Conservation (phyloP, 768 basidiomycete species). For the Infundibulicybe gibba region DNA sequence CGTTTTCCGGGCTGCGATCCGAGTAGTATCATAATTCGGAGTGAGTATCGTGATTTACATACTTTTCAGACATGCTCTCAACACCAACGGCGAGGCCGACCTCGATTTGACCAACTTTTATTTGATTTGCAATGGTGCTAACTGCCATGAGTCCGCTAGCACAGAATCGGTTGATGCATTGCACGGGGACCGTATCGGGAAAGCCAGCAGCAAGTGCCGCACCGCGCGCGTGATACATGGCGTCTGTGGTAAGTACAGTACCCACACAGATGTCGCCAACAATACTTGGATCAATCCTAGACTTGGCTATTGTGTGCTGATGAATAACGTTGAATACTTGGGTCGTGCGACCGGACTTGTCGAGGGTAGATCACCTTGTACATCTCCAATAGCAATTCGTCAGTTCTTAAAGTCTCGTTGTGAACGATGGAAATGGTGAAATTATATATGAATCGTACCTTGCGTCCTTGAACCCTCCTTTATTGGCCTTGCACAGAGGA, state of each 20-base stretch:
- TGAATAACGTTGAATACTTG: conserved; percentile 60
- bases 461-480: conserved; percentile 72
- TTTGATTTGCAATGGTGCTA: conserved; percentile 72
- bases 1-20: conserved; percentile 69
- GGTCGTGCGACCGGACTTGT: conserved; percentile 71
- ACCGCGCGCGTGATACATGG: conserved; percentile 67
- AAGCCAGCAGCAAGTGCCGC: conserved; percentile 80
- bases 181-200: conserved; percentile 72
- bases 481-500: conserved; percentile 72
- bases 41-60: conserved; percentile 16
- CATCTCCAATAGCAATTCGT: conserved; percentile 80
- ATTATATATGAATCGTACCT: conserved; percentile 55
- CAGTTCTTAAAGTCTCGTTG: conserved; percentile 44
- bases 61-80: conserved; percentile 84
- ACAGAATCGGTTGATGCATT: conserved; percentile 78
- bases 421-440: not conserved
- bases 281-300: conserved; percentile 56
- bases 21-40: conserved; percentile 65
- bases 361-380: conserved; percentile 75
- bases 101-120: conserved; percentile 74
- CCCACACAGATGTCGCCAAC: conserved; percentile 82
- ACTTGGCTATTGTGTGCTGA: conserved; percentile 57
- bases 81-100: conserved; percentile 83
- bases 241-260: conserved; percentile 62
- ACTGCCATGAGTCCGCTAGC: conserved; percentile 84